Evolutionary conservation across 1,139 yeast species (phyloP), one percentile per base, ranked within the genome.

Genomic region (Lodderomyces pseudojiufengensis): DNA sequence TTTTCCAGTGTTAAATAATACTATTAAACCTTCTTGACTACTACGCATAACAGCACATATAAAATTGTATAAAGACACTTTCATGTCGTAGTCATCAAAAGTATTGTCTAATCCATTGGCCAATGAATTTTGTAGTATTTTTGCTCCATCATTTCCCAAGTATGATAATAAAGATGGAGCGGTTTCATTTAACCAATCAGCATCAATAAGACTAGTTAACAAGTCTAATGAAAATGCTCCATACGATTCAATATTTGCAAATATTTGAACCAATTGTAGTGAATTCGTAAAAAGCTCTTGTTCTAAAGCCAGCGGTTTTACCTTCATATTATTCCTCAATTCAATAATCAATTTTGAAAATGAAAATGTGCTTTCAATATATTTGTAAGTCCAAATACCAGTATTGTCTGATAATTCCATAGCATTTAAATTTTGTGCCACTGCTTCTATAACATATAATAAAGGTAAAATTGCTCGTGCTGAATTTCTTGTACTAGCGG

Each of bases 11-110:
- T 87, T 65, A 43, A 92, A 76, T 31, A 85, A 65, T 34, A 85
- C 84, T 1, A 95, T 73, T 22, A 90, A 61, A 1, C 97, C 97
- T 52, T 88, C 95, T 60, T 92, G 97, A 40, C 81, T 77, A 7
- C 86, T 80, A 45, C 75, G 77, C 70, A 85, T 72, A 5, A 86
- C 81, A 0, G 88, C 72, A n/a, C 92, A 73, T 42, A 90, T 76
- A 46, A 87, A 84, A 39, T 75, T 78, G 49, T 84, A 84, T 13
- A 85, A 62, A 5, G 76, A 65, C 18, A 78, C 73, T 40, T 82
- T 73, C 29, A 83, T 63, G 11, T 58, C 59, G 41, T 73, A 75
- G 37, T 76, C 76, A 46, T 78, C 84, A 43, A 81, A 66, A 1
- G 76, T 65, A 46, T 76, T 77, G 24, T 74, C 73, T 45, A 87